Evolutionary conservation across 352 stramenopile genomes (phyloP).

Genomic region (Pythium phragmiticola): DNA sequence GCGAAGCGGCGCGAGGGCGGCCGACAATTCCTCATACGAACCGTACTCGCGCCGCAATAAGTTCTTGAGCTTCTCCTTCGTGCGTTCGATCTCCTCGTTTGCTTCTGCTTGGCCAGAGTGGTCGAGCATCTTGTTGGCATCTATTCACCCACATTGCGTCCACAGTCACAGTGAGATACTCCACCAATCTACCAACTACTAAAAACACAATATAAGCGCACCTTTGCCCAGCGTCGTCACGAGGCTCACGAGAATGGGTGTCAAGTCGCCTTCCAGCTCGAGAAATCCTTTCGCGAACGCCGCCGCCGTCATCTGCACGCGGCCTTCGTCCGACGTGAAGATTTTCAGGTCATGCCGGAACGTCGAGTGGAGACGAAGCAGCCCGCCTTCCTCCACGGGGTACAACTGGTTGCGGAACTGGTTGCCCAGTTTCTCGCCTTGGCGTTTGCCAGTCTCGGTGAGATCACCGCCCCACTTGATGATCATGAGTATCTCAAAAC

Average conservation of each 20-base stretch:
- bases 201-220: constrained; percentile 15
- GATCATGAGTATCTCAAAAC: constrained; percentile 96
- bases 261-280: constrained; percentile 98
- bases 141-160: constrained; percentile 23
- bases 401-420: constrained; percentile 91
- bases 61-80: constrained; percentile 87
- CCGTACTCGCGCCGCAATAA: constrained; percentile 87
- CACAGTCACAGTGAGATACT: neutral
- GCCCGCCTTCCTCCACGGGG: constrained; percentile 89
- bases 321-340: constrained; percentile 98
- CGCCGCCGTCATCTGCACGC: constrained; percentile 99
- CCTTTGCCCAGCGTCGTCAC: constrained; percentile 84
- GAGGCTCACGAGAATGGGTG: constrained; percentile 98
- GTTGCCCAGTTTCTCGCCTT: constrained; percentile 94
- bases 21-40: constrained; percentile 61
- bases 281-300: constrained; percentile 99
- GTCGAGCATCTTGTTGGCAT: constrained; percentile 98
- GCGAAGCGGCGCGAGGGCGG: constrained; percentile 63
- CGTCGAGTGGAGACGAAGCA: constrained; percentile 98
- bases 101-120: constrained; percentile 97
- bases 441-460: constrained; percentile 96
- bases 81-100: constrained; percentile 87
- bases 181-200: no score
- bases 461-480: constrained; percentile 99
- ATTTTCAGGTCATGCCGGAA: constrained; percentile 99